Percentiles rank a stretch among this genome's conserved stretches.
Conservation (phyloP, 2,329 filamentous ascomycete species). For the Ophiostoma angusticollis region DNA sequence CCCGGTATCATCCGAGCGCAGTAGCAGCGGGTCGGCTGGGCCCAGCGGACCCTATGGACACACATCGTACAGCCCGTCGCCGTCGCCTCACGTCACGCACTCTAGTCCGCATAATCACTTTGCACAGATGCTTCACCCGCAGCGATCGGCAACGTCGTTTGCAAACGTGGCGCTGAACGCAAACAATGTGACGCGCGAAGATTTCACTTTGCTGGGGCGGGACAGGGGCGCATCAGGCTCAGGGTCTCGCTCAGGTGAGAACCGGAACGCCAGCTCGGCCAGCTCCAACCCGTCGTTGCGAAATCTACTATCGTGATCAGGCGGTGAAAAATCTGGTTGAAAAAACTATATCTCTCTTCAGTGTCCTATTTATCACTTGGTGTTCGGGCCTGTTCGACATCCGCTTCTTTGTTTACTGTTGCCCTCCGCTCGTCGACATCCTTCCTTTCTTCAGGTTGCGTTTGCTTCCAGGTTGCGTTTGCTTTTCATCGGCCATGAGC, state of each 20-base stretch:
- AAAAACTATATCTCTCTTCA: not conserved
- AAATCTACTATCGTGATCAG: slow-evolving; percentile 51
- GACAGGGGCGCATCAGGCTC: slow-evolving; percentile 8
- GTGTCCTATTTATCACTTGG: not conserved
- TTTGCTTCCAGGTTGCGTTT: too few relatives aligned
- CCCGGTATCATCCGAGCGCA: slow-evolving; percentile 20
- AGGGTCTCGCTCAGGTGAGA: slow-evolving; percentile 23
- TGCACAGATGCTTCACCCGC: slow-evolving; percentile 21
- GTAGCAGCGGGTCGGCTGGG: not conserved
- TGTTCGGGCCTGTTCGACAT: too few relatives aligned
- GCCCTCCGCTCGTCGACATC: too few relatives aligned
- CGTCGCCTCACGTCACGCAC: slow-evolving; percentile 21
- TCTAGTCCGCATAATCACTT: slow-evolving; percentile 29
- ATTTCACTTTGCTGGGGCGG: slow-evolving; percentile 12
- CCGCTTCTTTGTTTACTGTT: slow-evolving; percentile 2
- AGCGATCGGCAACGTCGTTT: slow-evolving; percentile 20
- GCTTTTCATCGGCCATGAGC: too few relatives aligned
- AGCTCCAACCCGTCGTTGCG: slow-evolving; percentile 65
- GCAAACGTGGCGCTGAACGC: not conserved
- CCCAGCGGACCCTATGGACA: not conserved
- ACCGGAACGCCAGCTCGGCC: slow-evolving; percentile 46
- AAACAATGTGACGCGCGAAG: slow-evolving; percentile 12
- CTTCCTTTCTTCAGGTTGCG: too few relatives aligned
- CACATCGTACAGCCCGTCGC: slow-evolving; percentile 9
- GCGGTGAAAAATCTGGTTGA: not conserved